Conservation (phyloP, 352 stramenopile genomes). For the Blastocystis sp. region DNA sequence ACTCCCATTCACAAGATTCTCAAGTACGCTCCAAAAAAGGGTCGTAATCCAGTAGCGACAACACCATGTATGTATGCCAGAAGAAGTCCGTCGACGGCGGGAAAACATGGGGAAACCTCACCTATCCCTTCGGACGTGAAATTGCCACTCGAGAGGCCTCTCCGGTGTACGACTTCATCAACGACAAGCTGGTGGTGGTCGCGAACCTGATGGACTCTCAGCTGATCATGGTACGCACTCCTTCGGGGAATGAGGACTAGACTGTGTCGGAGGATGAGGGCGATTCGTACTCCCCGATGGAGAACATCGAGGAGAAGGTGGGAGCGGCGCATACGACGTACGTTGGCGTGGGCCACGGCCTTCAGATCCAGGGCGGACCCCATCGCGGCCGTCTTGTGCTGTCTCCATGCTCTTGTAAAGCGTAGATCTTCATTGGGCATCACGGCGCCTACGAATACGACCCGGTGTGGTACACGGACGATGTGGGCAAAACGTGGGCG, state of each 20-base stretch:
- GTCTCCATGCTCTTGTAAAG: neutral
- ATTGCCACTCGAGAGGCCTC: constrained; percentile 11
- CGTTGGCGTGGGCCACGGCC: constrained; percentile 34
- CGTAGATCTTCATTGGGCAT: constrained; percentile 26
- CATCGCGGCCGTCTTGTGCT: constrained; percentile 17
- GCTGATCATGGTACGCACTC: constrained; percentile 7
- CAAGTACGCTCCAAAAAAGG: neutral
- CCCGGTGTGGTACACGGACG: constrained; percentile 30
- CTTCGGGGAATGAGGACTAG: neutral
- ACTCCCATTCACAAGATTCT: neutral
- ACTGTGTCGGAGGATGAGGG: constrained; percentile 28
- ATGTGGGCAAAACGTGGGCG: constrained; percentile 2
- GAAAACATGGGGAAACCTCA: constrained; percentile 35
- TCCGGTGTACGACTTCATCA: constrained; percentile 13
- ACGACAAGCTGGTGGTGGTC: constrained; percentile 37
- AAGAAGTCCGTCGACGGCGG: constrained; percentile 39
- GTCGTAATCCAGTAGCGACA: neutral
- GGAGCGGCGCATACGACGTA: constrained; percentile 22
- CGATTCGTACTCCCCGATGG: constrained; percentile 42
- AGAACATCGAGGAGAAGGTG: constrained; percentile 45
- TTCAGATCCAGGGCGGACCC: constrained; percentile 7
- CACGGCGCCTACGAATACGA: constrained; percentile 29
- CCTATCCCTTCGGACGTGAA: neutral
- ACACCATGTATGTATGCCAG: constrained; percentile 41
- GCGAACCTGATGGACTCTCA: constrained; percentile 30